These are phyloP conservation scores for Stephanodiscus minutulus DNA, from an alignment of 108 stramenopile genomes.

Conservation along the genomic window DNA sequence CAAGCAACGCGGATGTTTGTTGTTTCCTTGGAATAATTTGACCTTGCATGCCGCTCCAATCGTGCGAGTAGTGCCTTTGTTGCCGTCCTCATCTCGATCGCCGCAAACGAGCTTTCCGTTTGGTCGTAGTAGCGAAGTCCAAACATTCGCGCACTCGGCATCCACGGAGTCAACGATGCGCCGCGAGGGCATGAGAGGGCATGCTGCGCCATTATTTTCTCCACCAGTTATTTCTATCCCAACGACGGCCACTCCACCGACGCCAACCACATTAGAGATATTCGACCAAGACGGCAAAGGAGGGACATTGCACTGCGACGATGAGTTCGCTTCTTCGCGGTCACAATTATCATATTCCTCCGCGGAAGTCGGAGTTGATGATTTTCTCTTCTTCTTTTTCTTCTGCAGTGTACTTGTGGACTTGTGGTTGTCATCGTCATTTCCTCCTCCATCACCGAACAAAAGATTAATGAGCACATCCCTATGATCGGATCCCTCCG, in stretches of 20 bases:
- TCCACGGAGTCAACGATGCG: constrained; percentile 8
- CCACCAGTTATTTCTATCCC: constrained; percentile 45
- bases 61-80: constrained; percentile 25
- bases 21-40: constrained; percentile 38
- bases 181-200: constrained; percentile 36
- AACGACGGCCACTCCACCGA: constrained; percentile 60
- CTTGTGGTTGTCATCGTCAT: background rate
- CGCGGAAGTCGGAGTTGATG: background rate
- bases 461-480: constrained; percentile 65
- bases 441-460: constrained; percentile 23
- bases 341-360: constrained; percentile 2
- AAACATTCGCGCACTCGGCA: constrained; percentile 14
- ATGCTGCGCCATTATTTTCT: constrained; percentile 4
- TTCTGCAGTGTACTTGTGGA: background rate
- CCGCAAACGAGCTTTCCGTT: background rate
- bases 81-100: constrained; percentile 4
- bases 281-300: constrained; percentile 68
- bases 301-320: constrained; percentile 10
- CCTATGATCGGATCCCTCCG: constrained; percentile 72
- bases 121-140: constrained; percentile 6
- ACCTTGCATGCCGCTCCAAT: constrained; percentile 50
- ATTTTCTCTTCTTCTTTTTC: constrained; percentile 41
- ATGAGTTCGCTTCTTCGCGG: background rate
- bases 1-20: constrained; percentile 33
- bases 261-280: constrained; percentile 59